Conservation (phyloP, 495 filamentous ascomycete genomes). For the Amniculicola lignicola region DNA sequence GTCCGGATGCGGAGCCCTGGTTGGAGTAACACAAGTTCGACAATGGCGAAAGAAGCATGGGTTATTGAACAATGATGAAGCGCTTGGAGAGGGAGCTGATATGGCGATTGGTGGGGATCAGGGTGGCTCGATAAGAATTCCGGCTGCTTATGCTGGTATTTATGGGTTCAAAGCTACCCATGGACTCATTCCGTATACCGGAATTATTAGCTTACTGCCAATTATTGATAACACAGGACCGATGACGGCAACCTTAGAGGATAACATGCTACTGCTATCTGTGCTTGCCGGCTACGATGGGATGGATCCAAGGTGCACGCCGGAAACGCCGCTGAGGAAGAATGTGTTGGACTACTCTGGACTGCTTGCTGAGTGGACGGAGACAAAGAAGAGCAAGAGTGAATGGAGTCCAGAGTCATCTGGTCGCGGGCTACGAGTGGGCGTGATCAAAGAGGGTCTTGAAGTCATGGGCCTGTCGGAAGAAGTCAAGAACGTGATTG, state of each 20-base stretch:
- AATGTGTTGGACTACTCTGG: constrained; percentile 12
- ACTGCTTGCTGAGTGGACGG: background rate
- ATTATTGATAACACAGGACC: constrained; percentile 21
- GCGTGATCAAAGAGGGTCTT: constrained; percentile 15
- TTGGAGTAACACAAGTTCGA: background rate
- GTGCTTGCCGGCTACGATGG: constrained; percentile 23
- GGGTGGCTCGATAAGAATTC: constrained; percentile 46
- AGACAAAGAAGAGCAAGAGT: constrained; percentile 10
- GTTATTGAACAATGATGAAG: constrained; percentile 3
- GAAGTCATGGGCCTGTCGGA: constrained; percentile 12
- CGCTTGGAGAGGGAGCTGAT: constrained; percentile 22
- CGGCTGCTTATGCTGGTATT: constrained; percentile 41
- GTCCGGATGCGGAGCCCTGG: constrained; percentile 14
- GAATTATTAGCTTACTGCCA: constrained; percentile 15
- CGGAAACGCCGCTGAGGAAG: constrained; percentile 13
- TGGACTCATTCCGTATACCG: constrained; percentile 21
- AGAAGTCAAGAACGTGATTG: constrained; percentile 15
- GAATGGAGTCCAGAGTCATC: constrained; percentile 9
- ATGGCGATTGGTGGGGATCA: constrained; percentile 28
- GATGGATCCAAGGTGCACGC: constrained; percentile 19
- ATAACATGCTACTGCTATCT: constrained; percentile 10
- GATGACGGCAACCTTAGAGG: constrained; percentile 21
- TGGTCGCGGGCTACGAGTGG: constrained; percentile 10
- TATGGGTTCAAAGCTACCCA: constrained; percentile 36
- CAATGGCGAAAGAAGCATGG: constrained; percentile 12